Evolutionary conservation across 2,329 filamentous ascomycete species (phyloP).

Genomic region (Exophiala sideris): DNA sequence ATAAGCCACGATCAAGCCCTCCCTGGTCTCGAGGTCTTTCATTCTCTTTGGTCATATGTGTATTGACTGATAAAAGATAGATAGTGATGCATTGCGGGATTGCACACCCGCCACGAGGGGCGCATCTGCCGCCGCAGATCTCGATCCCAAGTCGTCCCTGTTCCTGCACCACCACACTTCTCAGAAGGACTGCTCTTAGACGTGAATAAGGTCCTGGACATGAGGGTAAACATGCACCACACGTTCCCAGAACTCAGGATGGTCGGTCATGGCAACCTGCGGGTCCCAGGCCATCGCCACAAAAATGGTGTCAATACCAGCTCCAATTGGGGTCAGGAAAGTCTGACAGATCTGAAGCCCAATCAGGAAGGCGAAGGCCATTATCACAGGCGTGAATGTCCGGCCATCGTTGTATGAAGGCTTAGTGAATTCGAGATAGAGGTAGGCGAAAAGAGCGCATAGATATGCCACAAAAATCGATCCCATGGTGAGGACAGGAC

Average conservation of each 20-base stretch:
- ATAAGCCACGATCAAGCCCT: too few species aligned
- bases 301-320: conserved; percentile 89
- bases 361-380: conserved; percentile 84
- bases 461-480: conserved; percentile 79
- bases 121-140: not conserved
- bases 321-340: conserved; percentile 82
- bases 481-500: conserved; percentile 69
- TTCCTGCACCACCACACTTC: not conserved
- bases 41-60: too few species aligned
- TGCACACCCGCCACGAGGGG: too few species aligned
- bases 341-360: conserved; percentile 86
- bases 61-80: too few species aligned
- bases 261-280: conserved; percentile 70
- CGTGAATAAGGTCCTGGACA: conserved; percentile 72
- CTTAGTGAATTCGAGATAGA: conserved; percentile 82
- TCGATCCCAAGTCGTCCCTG: not conserved
- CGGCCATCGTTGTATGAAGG: conserved; percentile 70
- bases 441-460: conserved; percentile 75
- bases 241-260: conserved; percentile 74
- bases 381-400: conserved; percentile 69
- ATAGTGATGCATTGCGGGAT: too few species aligned
- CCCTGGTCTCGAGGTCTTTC: too few species aligned
- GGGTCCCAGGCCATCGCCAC: conserved; percentile 69
- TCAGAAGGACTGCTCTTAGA: not conserved
- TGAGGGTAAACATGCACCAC: conserved; percentile 81